Conservation (phyloP, 345 rosid species). For the Adansonia digitata region DNA sequence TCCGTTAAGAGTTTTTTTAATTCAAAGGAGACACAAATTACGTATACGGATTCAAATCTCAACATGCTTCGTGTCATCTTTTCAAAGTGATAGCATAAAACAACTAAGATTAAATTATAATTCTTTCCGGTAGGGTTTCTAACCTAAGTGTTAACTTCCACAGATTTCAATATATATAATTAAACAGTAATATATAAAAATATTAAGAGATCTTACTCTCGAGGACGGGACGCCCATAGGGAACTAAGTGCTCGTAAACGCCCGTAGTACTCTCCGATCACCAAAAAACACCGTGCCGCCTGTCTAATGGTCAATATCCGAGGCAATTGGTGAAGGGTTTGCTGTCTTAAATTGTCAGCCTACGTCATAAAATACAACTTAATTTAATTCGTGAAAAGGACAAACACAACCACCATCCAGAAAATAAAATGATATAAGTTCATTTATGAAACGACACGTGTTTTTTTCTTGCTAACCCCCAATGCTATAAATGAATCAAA, state of each 20-base stretch:
- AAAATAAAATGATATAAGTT: too few species aligned
- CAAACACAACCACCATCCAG: slow-evolving; percentile 2
- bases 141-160: neutral
- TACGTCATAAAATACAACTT: slow-evolving; percentile 15
- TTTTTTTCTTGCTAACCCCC: too few species aligned
- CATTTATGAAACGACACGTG: too few species aligned
- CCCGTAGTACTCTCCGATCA: slow-evolving; percentile 81
- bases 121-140: neutral
- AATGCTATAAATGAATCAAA: too few species aligned
- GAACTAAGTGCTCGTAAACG: slow-evolving; percentile 87
- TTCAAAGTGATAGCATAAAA: neutral
- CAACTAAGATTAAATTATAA: neutral
- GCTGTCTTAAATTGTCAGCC: slow-evolving; percentile 97
- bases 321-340: slow-evolving; percentile 77
- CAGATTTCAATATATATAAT: neutral
- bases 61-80: too few species aligned
- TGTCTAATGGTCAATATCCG: slow-evolving; percentile 79
- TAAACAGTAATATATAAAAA: neutral
- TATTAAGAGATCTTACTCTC: slow-evolving; percentile 57
- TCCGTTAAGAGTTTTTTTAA: neutral
- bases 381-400: slow-evolving; percentile 12
- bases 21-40: too few species aligned
- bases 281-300: slow-evolving; percentile 81
- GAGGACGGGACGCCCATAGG: slow-evolving; percentile 85
- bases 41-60: too few species aligned